A percentile compares a stretch with the other conserved stretches of the same genome.
phyloP scores from a whole-genome alignment of 331 rosid species.

The Acacia pycnantha region DNA sequence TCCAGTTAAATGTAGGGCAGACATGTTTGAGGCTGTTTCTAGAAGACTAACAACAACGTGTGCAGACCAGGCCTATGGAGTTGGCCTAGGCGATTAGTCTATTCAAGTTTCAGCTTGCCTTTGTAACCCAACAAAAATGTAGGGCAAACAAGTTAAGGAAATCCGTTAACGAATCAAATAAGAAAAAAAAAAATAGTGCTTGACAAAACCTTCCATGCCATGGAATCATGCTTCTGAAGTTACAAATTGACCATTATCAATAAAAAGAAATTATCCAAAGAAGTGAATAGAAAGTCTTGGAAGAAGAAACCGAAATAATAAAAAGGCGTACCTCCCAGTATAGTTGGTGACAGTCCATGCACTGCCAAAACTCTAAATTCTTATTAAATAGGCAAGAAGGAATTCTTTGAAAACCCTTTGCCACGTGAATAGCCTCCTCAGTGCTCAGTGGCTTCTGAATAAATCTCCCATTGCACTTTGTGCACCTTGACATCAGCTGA shows the following conservation, averaged over 20 bases:
- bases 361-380: slow-evolving; percentile 72
- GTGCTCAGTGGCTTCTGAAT: slow-evolving; percentile 61
- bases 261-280: not conserved
- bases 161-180: not conserved
- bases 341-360: slow-evolving; percentile 68
- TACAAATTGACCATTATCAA: slow-evolving; percentile 12
- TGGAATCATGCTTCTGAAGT: not conserved
- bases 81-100: too few species aligned
- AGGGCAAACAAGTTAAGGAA: not conserved
- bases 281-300: not conserved
- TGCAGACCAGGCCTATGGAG: too few species aligned
- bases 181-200: not conserved
- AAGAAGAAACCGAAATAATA: not conserved
- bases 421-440: slow-evolving; percentile 66
- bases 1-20: not conserved
- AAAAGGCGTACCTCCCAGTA: slow-evolving; percentile 59
- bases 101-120: too few species aligned
- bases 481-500: slow-evolving; percentile 68
- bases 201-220: not conserved
- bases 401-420: slow-evolving; percentile 68
- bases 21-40: too few species aligned
- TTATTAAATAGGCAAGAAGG: slow-evolving; percentile 61
- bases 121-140: too few species aligned
- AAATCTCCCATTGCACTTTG: slow-evolving; percentile 73
- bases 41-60: too few species aligned